Base-by-base conservation (phyloP, 2,329 filamentous ascomycete species). In the Tolypocladium tundrense region DNA sequence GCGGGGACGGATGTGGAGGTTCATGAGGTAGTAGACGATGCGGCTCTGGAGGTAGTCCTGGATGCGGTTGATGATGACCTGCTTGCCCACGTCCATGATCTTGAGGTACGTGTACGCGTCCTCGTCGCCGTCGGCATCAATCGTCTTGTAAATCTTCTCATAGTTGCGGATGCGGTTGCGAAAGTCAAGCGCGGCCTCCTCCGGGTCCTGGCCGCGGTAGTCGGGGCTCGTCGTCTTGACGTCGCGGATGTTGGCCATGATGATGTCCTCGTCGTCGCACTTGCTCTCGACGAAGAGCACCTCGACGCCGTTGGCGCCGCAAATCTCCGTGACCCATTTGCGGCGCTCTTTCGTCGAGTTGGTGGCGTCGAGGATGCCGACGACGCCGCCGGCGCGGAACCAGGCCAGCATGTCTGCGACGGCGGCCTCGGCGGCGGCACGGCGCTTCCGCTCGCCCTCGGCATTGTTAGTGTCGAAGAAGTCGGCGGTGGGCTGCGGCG, bases 21-120 rank as follows among this genome's bases (percentile, higher is more conserved):
- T 99, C 87, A 97, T 97, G 59, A 97, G 84, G 71, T 97, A 99
- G 75, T 99, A 99, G 52, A 99, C 93, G 51, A 99, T 87, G 59
- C 94, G 87, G 72, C 91, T 96, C 72, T 97, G 94, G 35, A 99
- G 80, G 69, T 99, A 99, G 73, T 99, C 94, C 70, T 91, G 88
- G 68, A 99, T 96, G 69, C 89, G 87, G 76, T 97, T 99, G 82
- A 99, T 97, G 68, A 97, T 94, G 69, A 97, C 92, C 69, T 96
- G 91, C 65, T 90, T 90, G 59, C 94, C 92, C 14, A 97, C 91
- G 68, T 99, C 88, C 80, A 97, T 95, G 69, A 99, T 88, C 76
- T 99, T 97, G 70, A 97, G 88, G 70, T 97, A 99, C 42, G 94
- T 96, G 66, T 94, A 84, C 65, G 93, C 81, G 65, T 83, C 85